phyloP scores from a whole-genome alignment of 345 rosid genomes.

The Eucalyptus curtisii region DNA sequence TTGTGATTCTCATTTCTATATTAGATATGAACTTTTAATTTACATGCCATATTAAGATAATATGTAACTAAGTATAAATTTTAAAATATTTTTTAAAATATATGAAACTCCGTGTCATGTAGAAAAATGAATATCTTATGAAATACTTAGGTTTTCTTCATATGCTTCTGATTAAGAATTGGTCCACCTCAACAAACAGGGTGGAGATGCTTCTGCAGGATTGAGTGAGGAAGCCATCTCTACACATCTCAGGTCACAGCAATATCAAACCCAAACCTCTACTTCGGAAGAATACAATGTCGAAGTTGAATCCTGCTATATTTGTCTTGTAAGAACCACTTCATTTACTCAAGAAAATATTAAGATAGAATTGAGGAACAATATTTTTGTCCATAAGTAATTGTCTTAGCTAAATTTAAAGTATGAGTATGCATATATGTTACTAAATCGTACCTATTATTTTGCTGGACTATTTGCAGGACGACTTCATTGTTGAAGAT shows the following conservation, averaged over 20 bases:
- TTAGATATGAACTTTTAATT: not conserved
- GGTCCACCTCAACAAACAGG: not conserved
- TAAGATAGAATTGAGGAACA: not conserved
- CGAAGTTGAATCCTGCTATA: not conserved
- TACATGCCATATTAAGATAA: not conserved
- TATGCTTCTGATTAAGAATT: not conserved
- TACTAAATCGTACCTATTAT: too few species aligned
- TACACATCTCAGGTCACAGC: not conserved
- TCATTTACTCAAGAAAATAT: not conserved
- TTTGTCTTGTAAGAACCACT: not conserved
- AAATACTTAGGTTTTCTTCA: not conserved
- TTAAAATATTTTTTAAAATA: too few species aligned
- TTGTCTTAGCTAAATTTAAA: not conserved
- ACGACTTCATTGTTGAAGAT: not conserved
- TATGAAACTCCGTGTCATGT: not conserved
- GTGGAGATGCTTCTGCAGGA: not conserved
- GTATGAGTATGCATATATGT: too few species aligned
- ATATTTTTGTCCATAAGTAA: not conserved
- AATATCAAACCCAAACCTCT: not conserved
- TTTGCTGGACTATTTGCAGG: not conserved
- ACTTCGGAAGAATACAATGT: not conserved
- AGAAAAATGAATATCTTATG: not conserved
- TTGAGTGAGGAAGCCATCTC: not conserved
- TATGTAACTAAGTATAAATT: too few species aligned
- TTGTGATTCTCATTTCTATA: too few species aligned